Conservation (phyloP, 1,139 yeast species). For the Pichia terricola region DNA sequence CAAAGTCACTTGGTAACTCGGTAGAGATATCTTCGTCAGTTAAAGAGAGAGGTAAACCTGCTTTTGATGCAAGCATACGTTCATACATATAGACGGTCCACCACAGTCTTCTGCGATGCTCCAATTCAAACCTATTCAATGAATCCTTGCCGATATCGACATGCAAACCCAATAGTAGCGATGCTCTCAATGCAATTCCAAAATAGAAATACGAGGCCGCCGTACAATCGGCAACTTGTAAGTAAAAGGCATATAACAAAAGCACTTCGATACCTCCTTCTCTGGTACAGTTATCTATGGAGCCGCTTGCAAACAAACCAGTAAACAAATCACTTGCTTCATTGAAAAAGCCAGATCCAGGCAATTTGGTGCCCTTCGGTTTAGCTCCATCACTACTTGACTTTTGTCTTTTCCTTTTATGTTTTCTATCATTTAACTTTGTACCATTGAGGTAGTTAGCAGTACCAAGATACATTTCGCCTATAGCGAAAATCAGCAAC, state of each 20-base stretch:
- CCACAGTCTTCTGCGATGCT: conserved; percentile 77
- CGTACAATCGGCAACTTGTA: conserved; percentile 80
- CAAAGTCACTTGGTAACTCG: conserved; percentile 65
- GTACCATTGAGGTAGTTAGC: conserved; percentile 40
- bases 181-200: conserved; percentile 69
- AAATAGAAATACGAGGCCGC: conserved; percentile 74
- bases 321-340: conserved; percentile 71
- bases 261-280: conserved; percentile 81
- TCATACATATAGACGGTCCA: conserved; percentile 92
- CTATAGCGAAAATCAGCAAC: conserved; percentile 65
- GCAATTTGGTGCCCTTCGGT: conserved; percentile 33
- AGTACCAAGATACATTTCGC: conserved; percentile 78
- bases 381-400: background rate
- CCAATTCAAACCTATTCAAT: conserved; percentile 56
- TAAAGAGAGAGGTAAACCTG: conserved; percentile 72
- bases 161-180: conserved; percentile 72
- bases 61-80: conserved; percentile 75
- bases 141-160: conserved; percentile 68
- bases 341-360: conserved; percentile 69
- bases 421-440: conserved; percentile 19
- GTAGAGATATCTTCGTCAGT: conserved; percentile 75
- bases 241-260: conserved; percentile 66
- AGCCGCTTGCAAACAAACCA: conserved; percentile 69
- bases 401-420: conserved; percentile 20
- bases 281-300: conserved; percentile 63